These are phyloP conservation scores for Fusarium annulatum DNA, from an alignment of 2,329 filamentous ascomycete species.

Conservation along the genomic window DNA sequence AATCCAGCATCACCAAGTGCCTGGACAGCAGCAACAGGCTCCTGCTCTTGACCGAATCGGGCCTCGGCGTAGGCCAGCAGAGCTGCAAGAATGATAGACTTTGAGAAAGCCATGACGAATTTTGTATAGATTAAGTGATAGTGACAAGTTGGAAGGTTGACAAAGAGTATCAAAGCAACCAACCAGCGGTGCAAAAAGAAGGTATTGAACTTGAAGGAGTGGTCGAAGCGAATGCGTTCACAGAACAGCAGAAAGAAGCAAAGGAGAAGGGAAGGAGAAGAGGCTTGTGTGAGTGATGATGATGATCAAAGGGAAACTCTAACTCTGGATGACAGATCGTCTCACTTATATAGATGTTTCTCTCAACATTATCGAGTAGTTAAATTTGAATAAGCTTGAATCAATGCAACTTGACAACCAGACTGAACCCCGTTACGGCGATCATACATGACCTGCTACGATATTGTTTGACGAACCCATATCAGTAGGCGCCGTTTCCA, in stretches of 20 bases:
- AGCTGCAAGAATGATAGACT: slow-evolving; percentile 30
- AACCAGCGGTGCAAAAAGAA: slow-evolving; percentile 39
- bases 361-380: slow-evolving; percentile 8
- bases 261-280: slow-evolving; percentile 20
- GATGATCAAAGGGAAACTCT: slow-evolving; percentile 16
- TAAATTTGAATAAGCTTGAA: slow-evolving; percentile 33
- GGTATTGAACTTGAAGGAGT: slow-evolving; percentile 31
- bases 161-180: slow-evolving; percentile 27
- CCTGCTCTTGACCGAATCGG: slow-evolving; percentile 73
- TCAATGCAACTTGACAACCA: slow-evolving; percentile 14
- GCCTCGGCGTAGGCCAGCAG: slow-evolving; percentile 59
- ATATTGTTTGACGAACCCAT: slow-evolving; percentile 11
- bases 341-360: slow-evolving; percentile 39
- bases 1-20: slow-evolving; percentile 59
- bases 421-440: slow-evolving; percentile 6
- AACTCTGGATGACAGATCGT: slow-evolving; percentile 20
- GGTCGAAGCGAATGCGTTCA: slow-evolving; percentile 46
- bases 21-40: slow-evolving; percentile 64
- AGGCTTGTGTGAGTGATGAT: slow-evolving; percentile 30
- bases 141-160: slow-evolving; percentile 5
- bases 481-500: slow-evolving; percentile 18
- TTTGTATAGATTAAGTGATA: background rate
- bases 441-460: slow-evolving; percentile 35
- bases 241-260: slow-evolving; percentile 43
- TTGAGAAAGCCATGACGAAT: slow-evolving; percentile 25